Base-by-base conservation (phyloP, 1,284 basidiomycete species). In the Leucoagaricus sp. region DNA sequence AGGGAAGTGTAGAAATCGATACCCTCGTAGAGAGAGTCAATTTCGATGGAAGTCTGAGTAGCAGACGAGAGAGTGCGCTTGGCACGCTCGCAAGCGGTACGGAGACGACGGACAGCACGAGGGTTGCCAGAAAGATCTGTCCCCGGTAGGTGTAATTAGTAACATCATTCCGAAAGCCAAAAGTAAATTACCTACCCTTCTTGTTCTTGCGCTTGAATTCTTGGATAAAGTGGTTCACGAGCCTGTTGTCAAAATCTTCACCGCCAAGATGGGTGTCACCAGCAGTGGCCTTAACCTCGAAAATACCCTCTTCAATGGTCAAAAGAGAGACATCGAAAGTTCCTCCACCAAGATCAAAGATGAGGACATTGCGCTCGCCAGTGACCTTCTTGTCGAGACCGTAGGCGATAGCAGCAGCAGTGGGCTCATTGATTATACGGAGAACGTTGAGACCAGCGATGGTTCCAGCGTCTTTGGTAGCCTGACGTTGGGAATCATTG, bases 151-250 rank as follows among this genome's bases (percentile, higher is more conserved):
- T n/a, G n/a, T n/a, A 8, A 21, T 34, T 12, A 21, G 42, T 33
- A 7, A 33, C 23, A 29, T 19, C 19, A 57, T 42, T 42, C 28
- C 19, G 4, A 5, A 45, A 15, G 12, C 21, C 45, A 36, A 19
- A 42, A 23, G 42, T 33, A 26, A 25, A 21, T 15, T 6, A 70
- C 80, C 64, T 67, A 86, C 86, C 91, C 82, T 95, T 96, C 87
- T 97, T 98, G 86, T 94, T 89, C 85, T 98, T 98, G 73, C 94
- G 86, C 87, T 98, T 97, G 86, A 98, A 98, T 77, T 98, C 95
- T 75, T 96, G 93, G 61, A 93, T 90, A 71, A 99, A 97, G 86
- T 98, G 93, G 78, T 96, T 95, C 73, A 98, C 93, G 65, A 98
- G 91, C 66, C 92, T 88, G 84, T 98, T 98, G 77, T 98, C 96